A percentile compares a stretch with the other conserved stretches of the same genome.
These are phyloP conservation scores for Rhypophila decipiens DNA, from an alignment of 495 filamentous ascomycete species.

Conservation along the genomic window DNA sequence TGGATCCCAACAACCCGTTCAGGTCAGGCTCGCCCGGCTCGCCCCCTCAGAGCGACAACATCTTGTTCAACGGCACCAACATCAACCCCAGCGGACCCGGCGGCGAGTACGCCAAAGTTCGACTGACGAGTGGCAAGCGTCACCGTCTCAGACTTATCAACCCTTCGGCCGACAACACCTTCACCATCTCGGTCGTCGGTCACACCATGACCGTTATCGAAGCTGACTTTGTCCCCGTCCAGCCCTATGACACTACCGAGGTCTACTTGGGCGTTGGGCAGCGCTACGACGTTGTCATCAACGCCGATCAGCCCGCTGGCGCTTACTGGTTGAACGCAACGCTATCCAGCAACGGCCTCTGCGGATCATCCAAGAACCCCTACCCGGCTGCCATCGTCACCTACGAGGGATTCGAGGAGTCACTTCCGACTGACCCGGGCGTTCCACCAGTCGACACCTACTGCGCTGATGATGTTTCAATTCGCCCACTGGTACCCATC, in stretches of 20 bases:
- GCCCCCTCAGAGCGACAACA: constrained; percentile 23
- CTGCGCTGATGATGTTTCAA: constrained; percentile 28
- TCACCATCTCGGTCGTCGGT: constrained; percentile 2
- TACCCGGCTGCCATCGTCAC: constrained; percentile 47
- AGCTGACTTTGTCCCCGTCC: constrained; percentile 36
- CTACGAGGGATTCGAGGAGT: constrained; percentile 32
- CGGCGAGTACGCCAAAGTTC: constrained; percentile 20
- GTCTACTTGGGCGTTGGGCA: constrained; percentile 53
- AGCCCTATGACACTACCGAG: constrained; percentile 30
- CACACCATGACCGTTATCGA: constrained; percentile 26
- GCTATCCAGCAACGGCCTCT: not conserved
- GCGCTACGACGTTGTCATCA: constrained; percentile 58
- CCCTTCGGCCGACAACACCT: constrained; percentile 25
- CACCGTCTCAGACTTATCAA: constrained; percentile 47
- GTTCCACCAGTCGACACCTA: constrained; percentile 30
- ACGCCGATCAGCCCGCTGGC: constrained; percentile 39
- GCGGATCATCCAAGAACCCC: not conserved
- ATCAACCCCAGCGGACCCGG: constrained; percentile 15
- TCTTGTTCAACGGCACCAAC: constrained; percentile 26
- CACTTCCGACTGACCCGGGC: constrained; percentile 23
- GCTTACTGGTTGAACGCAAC: constrained; percentile 53
- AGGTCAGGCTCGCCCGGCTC: constrained; percentile 2
- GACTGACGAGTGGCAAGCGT: constrained; percentile 31
- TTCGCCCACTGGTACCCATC: not conserved
- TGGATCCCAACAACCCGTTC: not conserved